Evolutionary conservation across 352 stramenopile species (phyloP), one percentile per base, ranked within the genome.

Genomic region (Blastocystis sp.): DNA sequence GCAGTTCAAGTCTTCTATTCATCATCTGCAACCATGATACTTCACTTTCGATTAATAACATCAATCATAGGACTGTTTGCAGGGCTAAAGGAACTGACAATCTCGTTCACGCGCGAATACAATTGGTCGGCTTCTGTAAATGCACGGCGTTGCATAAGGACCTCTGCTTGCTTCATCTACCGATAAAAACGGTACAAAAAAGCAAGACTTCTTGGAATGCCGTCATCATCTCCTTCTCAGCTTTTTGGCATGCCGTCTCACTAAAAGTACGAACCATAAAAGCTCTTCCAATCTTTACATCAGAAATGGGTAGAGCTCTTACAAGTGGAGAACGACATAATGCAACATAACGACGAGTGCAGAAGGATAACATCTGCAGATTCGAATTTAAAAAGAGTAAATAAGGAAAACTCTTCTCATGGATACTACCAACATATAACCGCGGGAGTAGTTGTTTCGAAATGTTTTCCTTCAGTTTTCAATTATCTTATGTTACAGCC

Each of bases 71-170:
- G 69, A 32, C 69, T 59, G 59, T 80, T 80, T 61, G 49, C 49
- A n/a, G 69, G 69, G 39, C 69, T 80, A 39, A 80, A 80, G 16
- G 69, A 80, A 42, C 46, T 16, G 39, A 80, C 43, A 61, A 80
- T 80, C 29, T 80, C 69, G 43, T 80, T 27, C 4, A 80, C 43
- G n/a, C 69, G 39, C 21, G 69, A 80, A 80, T 80, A 80, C 69
- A 80, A 39, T 24, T 80, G 69, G 11, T 80, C 69, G 7, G 69
- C 69, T 63, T 80, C 69, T 27, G 24, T 37, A 49, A 63, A 80
- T 3, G 52, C 69, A n/a, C 42, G 43, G 7, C 52, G 49, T 1
- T 61, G 39, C 27, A 80, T 35, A 3, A 80, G 51, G 0, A 27
- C 49, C 37, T 63, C 39, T n/a, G 69, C 69, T 39, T 80, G 69